Base-by-base conservation (phyloP, 2,329 filamentous ascomycete species). In the Fusarium buxicola region DNA sequence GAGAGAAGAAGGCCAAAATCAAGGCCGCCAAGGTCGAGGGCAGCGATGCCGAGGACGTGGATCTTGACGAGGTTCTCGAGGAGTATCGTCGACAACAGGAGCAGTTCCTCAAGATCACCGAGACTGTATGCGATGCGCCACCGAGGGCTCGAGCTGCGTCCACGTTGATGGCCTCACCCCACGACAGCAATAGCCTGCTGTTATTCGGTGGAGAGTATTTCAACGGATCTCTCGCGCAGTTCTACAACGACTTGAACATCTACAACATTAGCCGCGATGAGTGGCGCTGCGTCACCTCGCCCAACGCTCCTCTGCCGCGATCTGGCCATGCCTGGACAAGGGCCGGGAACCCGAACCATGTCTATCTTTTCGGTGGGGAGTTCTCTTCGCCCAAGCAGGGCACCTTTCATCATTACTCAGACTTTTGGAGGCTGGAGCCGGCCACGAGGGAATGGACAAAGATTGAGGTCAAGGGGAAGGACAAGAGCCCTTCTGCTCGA, bases 381-480 rank as follows among this genome's bases (percentile, higher is more conserved):
- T 99, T 99, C 76, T 96, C 92, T 55, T 94, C 90, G 25, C 95
- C 95, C 3, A 98, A 97, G 75, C 95, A 98, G 77, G 95, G 95
- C 5, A 98, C 94, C 0, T 99, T 99, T 73, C 97, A 99, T 76
- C 95, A 99, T 77, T 99, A 99, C 80, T 97, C 96, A 72, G 95
- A 98, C 78, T 98, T 99, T 75, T 99, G 95, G 94, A 85, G 90
- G 45, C 84, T 98, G 38, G 94, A 98, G 73, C 91, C 94, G 1
- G 85, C 84, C 8, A 89, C 86, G 8, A 85, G 93, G 69, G 95
- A 99, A 80, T 99, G 95, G 95, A 91, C 88, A 54, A 90, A 94
- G 60, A 82, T 99, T 30, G 95, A 99, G 75, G 84, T 83, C 69
- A 86, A 86, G 80, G 91, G 91, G 56, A 86, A 87, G 79, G 91